Percentiles rank a stretch among this genome's conserved stretches.
phyloP scores from a whole-genome alignment of 2,329 filamentous ascomycete species.

The Keithomyces neogunnii region DNA sequence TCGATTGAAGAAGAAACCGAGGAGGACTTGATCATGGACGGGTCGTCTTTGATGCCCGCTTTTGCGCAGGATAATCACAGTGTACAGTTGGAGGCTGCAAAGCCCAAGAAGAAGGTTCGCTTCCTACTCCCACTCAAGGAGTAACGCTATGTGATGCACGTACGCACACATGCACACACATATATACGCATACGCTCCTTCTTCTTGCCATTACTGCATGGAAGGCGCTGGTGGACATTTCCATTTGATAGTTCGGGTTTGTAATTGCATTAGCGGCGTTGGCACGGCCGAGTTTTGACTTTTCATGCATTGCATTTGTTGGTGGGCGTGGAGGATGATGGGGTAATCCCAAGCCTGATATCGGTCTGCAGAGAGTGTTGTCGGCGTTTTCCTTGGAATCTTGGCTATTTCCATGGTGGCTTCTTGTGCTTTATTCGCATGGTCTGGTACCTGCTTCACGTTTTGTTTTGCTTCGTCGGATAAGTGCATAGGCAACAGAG shows the following conservation, averaged over 20 bases:
- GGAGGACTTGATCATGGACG: slow-evolving; percentile 39
- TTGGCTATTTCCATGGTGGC: neutral
- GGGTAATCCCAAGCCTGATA: neutral
- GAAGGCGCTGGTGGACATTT: slow-evolving; percentile 4
- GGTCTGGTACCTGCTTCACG: slow-evolving; percentile 1
- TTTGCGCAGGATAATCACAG: slow-evolving; percentile 13
- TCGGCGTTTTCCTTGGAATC: neutral
- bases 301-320: neutral
- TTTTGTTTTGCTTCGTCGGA: neutral
- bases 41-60: slow-evolving; percentile 26
- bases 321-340: neutral
- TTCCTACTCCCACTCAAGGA: slow-evolving; percentile 42
- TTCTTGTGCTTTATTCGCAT: neutral
- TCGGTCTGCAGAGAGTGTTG: neutral
- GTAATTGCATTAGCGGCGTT: slow-evolving; percentile 2
- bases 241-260: neutral
- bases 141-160: slow-evolving; percentile 8
- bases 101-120: slow-evolving; percentile 48
- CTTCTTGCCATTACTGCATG: slow-evolving; percentile 6
- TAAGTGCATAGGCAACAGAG: slow-evolving; percentile 1
- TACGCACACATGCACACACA: neutral
- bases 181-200: slow-evolving; percentile 1
- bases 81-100: slow-evolving; percentile 29
- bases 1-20: slow-evolving; percentile 52
- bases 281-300: neutral